A percentile compares a stretch with the other conserved stretches of the same genome.
Evolutionary conservation across 2,329 filamentous ascomycete genomes (phyloP).

Genomic region (Phaeophleospora eucalypticola): DNA sequence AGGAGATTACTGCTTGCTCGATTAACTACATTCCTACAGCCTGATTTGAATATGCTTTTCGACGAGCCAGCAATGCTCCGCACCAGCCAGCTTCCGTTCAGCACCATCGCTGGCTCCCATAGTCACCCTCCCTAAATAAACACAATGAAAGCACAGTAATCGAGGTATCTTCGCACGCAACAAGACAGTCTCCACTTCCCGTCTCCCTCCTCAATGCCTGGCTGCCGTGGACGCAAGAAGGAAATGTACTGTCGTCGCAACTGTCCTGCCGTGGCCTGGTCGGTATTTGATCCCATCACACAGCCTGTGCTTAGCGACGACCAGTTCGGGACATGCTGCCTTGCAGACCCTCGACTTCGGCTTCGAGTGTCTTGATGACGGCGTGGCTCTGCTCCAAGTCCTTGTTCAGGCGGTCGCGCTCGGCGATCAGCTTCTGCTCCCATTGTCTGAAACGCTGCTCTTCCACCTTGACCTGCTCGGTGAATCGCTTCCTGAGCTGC

Average conservation of each 20-base stretch:
- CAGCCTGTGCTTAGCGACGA: slow-evolving; percentile 31
- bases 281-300: slow-evolving; percentile 5
- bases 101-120: slow-evolving; percentile 15
- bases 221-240: slow-evolving; percentile 5
- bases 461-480: slow-evolving; percentile 99
- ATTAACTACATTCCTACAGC: slow-evolving; percentile 15
- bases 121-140: slow-evolving; percentile 15
- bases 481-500: slow-evolving; percentile 96
- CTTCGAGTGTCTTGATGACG: slow-evolving; percentile 81
- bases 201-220: slow-evolving; percentile 14
- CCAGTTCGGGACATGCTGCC: slow-evolving; percentile 36
- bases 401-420: slow-evolving; percentile 99
- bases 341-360: slow-evolving; percentile 89
- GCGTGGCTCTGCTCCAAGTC: slow-evolving; percentile 97
- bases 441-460: slow-evolving; percentile 98
- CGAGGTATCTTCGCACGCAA: slow-evolving; percentile 24
- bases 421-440: slow-evolving; percentile 99
- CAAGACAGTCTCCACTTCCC: slow-evolving; percentile 8
- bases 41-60: slow-evolving; percentile 12
- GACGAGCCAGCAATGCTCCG: slow-evolving; percentile 16
- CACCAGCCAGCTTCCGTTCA: slow-evolving; percentile 16
- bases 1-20: slow-evolving; percentile 3
- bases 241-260: slow-evolving; percentile 15
- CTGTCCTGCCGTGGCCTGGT: slow-evolving; percentile 18
- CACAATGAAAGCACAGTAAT: slow-evolving; percentile 20